Evolutionary conservation across 257 asterid genomes (phyloP), one percentile per base, ranked within the genome.

Genomic region (Oldenlandia corymbosa): DNA sequence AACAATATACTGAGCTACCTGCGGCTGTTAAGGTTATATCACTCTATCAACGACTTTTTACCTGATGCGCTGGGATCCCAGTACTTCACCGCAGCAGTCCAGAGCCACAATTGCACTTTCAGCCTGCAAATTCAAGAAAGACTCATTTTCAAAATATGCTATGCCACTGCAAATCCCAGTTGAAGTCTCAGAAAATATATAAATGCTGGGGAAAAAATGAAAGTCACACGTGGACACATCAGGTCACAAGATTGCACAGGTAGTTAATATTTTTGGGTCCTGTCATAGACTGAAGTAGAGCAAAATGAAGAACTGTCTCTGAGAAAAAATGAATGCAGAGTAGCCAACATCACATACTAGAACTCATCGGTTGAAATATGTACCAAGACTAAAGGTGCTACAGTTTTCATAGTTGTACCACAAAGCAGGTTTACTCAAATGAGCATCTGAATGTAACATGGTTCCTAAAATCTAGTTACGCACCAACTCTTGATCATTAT

Each of bases 1-100:
- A 27, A 52, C n/a, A 36, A 20, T 26, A 4, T 27, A 54, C 21
- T 7, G n/a, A 36, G 17, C 43, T 31, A 27, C 0, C 5, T 10
- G 7, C 7, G 11, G 46, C 27, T 61, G 54, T 20, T 45, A 14
- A n/a, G n/a, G n/a, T 3, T 39, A 10, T 10, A 43, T 23, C 39
- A 31, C 13, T 17, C 51, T 47, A 27, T 62, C 21, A 61, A 66
- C 13, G 26, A 58, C 34, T 55, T 39, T 80, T n/a, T 9, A 91
- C 96, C 98, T 88, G 75, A 91, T 79, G 43, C 77, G 91, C 74
- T 88, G 91, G 62, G 96, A 82, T 63, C 95, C 98, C 70, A 91
- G 80, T 20, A 79, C 65, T 67, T 86, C 83, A 17, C 98, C 98
- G 17, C 98, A 91, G 67, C 98, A 85, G 52, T 91, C 90, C 16